Base-by-base conservation (phyloP, 768 basidiomycete species). In the Rhodotorula taiwanensis region DNA sequence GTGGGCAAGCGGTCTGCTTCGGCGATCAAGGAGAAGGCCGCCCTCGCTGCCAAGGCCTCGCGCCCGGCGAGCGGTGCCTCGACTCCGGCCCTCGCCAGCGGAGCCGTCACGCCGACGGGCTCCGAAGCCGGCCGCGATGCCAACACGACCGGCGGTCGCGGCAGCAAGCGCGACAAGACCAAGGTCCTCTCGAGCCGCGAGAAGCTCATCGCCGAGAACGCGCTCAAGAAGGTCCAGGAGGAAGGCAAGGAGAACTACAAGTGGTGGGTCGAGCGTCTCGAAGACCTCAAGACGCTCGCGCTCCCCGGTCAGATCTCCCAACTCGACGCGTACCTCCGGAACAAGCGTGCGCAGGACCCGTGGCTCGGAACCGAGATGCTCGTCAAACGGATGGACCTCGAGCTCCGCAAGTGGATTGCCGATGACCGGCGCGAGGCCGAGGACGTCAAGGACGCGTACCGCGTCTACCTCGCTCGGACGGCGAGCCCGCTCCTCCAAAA, bases 261-360 rank as follows among this genome's bases (percentile, higher is more conserved):
- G 14, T 87, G 86, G 84, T 82, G 84, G 80, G 72, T 75, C 28
- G 77, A 77, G 31, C 79, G 82, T 43, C 76, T 86, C 25, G 74
- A 74, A 15, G 71, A 73, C 8, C 70, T 82, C 68, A 76, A 73
- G 36, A 62, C 80, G 15, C 48, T 60, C 51, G 55, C 76, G 0
- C 67, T 74, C n/a, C 43, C 73, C 21, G 71, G 78, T 28, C 79
- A 77, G 59, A 61, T 77, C 27, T 67, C 73, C 23, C 69, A 69
- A 3, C 52, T 83, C 39, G 74, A 77, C 7, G 72, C 72, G 25
- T 66, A 84, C 49, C 74, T 75, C 60, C 80, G 81, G 44, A 84
- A 80, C 75, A 77, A 76, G 55, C 79, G 77, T 52, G 74, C 76
- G 50, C 50, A 64, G 23, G 79, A 80, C 34, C 77, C 77, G 0